phyloP scores from a whole-genome alignment of 148 eudicot species.

The Dianthus caryophyllus region DNA sequence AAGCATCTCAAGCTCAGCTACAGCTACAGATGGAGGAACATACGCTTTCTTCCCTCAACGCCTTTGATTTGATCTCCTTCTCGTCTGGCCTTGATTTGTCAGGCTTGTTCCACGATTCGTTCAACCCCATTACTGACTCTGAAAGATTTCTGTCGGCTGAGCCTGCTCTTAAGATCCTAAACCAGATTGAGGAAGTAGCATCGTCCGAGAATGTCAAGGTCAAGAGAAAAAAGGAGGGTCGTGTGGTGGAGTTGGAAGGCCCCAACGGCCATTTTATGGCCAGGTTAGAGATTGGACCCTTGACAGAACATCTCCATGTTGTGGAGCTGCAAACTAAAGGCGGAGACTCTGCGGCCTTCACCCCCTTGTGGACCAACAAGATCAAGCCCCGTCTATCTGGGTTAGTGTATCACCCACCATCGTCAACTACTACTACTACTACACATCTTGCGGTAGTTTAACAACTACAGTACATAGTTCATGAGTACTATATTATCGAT shows the following conservation, averaged over 20 bases:
- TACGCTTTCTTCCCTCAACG: constrained; percentile 29
- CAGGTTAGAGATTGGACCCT: constrained; percentile 31
- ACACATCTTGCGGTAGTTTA: not conserved
- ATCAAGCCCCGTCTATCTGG: constrained; percentile 26
- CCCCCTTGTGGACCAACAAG: constrained; percentile 33
- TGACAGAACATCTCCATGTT: constrained; percentile 39
- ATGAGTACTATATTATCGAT: no score
- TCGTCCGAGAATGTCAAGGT: constrained; percentile 18
- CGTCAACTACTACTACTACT: not conserved
- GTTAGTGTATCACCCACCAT: constrained; percentile 10
- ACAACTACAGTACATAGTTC: not conserved
- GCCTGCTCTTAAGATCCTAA: constrained; percentile 33
- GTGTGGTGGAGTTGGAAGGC: constrained; percentile 42
- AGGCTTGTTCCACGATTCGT: constrained; percentile 32
- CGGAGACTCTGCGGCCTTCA: constrained; percentile 22
- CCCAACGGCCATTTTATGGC: constrained; percentile 32
- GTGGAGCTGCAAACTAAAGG: constrained; percentile 34
- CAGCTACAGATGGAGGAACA: no score
- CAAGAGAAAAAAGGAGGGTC: constrained; percentile 32
- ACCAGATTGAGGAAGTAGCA: constrained; percentile 28
- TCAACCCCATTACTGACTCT: constrained; percentile 5
- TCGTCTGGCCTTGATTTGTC: constrained; percentile 53
- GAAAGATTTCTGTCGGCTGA: constrained; percentile 32
- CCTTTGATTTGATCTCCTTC: constrained; percentile 57
- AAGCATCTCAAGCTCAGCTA: not conserved